These are phyloP conservation scores for Exophiala oligosperma DNA, from an alignment of 2,329 filamentous ascomycete genomes.

Conservation along the genomic window DNA sequence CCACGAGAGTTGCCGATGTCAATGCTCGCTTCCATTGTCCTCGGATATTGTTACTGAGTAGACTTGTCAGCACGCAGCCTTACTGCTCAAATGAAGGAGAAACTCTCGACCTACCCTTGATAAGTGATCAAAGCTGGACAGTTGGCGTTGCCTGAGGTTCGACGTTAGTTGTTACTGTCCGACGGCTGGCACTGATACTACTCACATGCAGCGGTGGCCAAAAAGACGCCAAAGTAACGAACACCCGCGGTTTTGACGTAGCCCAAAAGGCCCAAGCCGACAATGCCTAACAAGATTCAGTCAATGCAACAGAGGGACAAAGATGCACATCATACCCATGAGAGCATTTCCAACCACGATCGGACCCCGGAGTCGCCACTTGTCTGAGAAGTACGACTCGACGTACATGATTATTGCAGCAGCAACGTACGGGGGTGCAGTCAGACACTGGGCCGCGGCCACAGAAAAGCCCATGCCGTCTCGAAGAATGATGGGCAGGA, in stretches of 20 bases:
- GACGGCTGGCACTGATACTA: background rate
- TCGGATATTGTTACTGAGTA: slow-evolving; percentile 68
- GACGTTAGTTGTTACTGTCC: background rate
- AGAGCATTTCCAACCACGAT: slow-evolving; percentile 67
- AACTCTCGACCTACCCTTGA: slow-evolving; percentile 45
- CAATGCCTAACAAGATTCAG: slow-evolving; percentile 60
- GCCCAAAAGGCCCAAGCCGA: slow-evolving; percentile 71
- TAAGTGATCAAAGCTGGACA: slow-evolving; percentile 73
- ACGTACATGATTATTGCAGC: slow-evolving; percentile 60
- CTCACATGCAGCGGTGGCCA: slow-evolving; percentile 64
- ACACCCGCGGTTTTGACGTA: slow-evolving; percentile 57
- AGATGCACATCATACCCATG: slow-evolving; percentile 43
- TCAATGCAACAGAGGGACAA: background rate
- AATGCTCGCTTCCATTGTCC: slow-evolving; percentile 83
- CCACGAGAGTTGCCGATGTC: slow-evolving; percentile 64
- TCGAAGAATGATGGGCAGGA: slow-evolving; percentile 72
- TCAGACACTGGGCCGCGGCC: slow-evolving; percentile 67
- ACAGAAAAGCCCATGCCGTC: slow-evolving; percentile 64
- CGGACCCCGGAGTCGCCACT: slow-evolving; percentile 64
- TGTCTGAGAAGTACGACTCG: slow-evolving; percentile 66
- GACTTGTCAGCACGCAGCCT: background rate
- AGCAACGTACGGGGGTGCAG: slow-evolving; percentile 68
- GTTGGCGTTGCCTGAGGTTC: slow-evolving; percentile 63
- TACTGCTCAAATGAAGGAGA: background rate
- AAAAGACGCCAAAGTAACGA: slow-evolving; percentile 72